phyloP scores from a whole-genome alignment of 2,329 filamentous ascomycete species.

The Ascochyta pisi region DNA sequence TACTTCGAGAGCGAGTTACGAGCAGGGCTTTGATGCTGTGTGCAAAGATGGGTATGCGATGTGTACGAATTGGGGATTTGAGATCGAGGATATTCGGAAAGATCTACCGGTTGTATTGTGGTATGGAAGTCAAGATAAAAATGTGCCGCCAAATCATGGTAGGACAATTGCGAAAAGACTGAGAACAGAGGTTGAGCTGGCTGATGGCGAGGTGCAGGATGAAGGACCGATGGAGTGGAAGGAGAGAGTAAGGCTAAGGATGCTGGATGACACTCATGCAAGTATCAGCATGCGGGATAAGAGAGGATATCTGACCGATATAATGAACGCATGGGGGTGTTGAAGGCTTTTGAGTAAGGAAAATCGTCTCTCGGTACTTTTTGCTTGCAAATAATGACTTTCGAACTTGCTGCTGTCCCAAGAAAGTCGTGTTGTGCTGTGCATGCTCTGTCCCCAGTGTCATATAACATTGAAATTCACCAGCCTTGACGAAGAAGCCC shows the following conservation, averaged over 20 bases:
- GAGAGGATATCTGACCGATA: constrained; percentile 26
- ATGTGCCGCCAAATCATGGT: constrained; percentile 46
- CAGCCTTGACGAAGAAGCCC: too few species aligned
- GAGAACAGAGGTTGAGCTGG: constrained; percentile 14
- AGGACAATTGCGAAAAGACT: constrained; percentile 40
- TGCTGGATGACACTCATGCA: constrained; percentile 47
- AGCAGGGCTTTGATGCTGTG: constrained; percentile 41
- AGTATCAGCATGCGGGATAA: constrained; percentile 28
- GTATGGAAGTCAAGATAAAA: constrained; percentile 46
- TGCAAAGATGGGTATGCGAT: constrained; percentile 41
- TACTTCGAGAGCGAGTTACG: constrained; percentile 32
- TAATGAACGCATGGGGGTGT: constrained; percentile 16
- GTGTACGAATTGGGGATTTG: constrained; percentile 42
- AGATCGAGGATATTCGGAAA: constrained; percentile 43
- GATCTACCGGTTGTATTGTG: constrained; percentile 49
- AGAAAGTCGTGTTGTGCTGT: too few species aligned
- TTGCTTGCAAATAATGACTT: too few species aligned
- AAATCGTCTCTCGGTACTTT: too few species aligned
- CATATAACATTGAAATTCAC: too few species aligned
- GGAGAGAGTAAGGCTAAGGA: constrained; percentile 36
- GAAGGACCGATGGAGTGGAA: not conserved
- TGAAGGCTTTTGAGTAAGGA: not conserved
- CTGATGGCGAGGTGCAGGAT: not conserved
- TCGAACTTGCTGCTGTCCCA: too few species aligned
- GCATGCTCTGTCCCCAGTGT: too few species aligned